Evolutionary conservation across 495 filamentous ascomycete species (phyloP), one percentile per base, ranked within the genome.

Genomic region (Rhypophila decipiens): DNA sequence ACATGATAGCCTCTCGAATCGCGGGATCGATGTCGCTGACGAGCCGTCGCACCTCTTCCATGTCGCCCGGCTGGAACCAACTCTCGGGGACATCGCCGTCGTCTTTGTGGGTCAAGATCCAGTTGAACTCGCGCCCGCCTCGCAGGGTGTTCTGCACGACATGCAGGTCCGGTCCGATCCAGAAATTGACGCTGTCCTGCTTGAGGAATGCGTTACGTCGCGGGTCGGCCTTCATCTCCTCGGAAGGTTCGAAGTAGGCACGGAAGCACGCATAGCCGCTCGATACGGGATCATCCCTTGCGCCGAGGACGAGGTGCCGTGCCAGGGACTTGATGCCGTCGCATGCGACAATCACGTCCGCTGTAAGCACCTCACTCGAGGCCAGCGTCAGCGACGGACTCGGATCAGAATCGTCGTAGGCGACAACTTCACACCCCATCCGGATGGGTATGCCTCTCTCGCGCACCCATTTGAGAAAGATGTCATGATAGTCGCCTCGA

Each of bases 111-210:
- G 71, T 76, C 11, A 74, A 53, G 46, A 76, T 74, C 72, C 72
- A 76, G 53, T 74, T 74, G 55, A 74, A 76, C 53, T 76, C 72
- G 10, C 69, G 58, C n/a, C 72, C 72, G 27, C 63, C 61, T 24
- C 71, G 64, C 10, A 76, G 61, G 1, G 72, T 74, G 36, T 74
- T 73, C 45, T 73, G 70, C 15, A 76, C 63, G 9, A 75, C 52
- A 42, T 77, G 72, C 20, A 65, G 71, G 44, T 75, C 72, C 13
- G 69, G 58, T 4, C 73, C 73, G 31, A 75, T 75, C 66, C 72
- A 75, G 34, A 75, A 74, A 50, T 77, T 77, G 3, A 75, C 71
- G 44, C 72, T 72, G 39, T 76, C 71, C 37, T 72, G 64, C 20
- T 66, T 62, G 13, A 73, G 62, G 20, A 72, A 71, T 12, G 72